Evolutionary conservation across 2,329 filamentous ascomycete genomes (phyloP).

Genomic region (Beauveria sp.): DNA sequence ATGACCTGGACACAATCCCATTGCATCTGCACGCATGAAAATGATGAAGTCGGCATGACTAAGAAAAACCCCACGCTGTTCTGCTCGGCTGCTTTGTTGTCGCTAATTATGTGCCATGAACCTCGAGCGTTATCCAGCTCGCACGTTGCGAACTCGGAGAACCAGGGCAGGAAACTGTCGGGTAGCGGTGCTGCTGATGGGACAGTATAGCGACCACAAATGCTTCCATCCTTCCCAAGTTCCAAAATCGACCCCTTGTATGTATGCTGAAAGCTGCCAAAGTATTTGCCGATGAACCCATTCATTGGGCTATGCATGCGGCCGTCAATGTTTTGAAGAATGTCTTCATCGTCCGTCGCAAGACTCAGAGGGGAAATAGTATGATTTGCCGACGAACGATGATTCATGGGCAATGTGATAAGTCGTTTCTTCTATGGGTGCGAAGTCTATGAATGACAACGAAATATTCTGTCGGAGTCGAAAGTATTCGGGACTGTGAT

Average conservation of each 20-base stretch:
- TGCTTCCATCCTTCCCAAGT: background rate
- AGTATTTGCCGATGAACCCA: background rate
- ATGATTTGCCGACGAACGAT: background rate
- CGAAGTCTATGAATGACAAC: background rate
- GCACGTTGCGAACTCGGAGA: constrained; percentile 12
- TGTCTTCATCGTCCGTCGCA: background rate
- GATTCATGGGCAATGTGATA: background rate
- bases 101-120: background rate
- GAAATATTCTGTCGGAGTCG: background rate
- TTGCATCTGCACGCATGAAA: constrained; percentile 1
- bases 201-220: constrained; percentile 10
- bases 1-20: constrained; percentile 15
- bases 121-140: constrained; percentile 7
- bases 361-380: background rate
- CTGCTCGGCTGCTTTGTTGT: background rate
- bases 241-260: background rate
- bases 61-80: background rate
- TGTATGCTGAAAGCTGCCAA: background rate
- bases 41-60: constrained; percentile 8
- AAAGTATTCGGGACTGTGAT: background rate
- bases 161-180: constrained; percentile 16
- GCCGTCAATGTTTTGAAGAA: background rate
- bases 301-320: background rate
- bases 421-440: background rate
- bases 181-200: constrained; percentile 13